Evolutionary conservation across 495 filamentous ascomycete genomes (phyloP), one percentile per base, ranked within the genome.

Genomic region (Cetradonia linearis): DNA sequence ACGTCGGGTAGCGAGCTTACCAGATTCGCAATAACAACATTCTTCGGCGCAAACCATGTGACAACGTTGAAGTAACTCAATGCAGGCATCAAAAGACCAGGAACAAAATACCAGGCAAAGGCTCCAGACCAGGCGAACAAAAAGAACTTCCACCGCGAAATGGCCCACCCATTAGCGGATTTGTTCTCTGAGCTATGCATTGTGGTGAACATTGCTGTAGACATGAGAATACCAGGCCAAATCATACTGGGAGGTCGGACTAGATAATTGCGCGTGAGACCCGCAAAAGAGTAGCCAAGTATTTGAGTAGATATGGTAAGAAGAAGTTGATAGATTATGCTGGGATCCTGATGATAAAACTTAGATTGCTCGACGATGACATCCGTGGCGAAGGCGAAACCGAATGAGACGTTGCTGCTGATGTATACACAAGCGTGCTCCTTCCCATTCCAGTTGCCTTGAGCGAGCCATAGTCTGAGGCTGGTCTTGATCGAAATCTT

Each of bases 31-130:
- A 92, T 73, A 8, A 90, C 81, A 28, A 85, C 81, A 65, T 84
- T 91, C 30, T 86, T 69, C 1, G 91, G 91, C 2, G 85, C 86
- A 64, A 95, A 90, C 91, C 91, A 96, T 27, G 89, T 94, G 55
- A 95, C 74, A 52, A 94, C 87, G 68, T 79, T 93, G 74, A 96
- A 96, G 61, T 91, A 90, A 71, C 88, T 93, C 63, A 95, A 78
- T 2, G 86, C 89, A 3, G 89, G 90, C 71, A 94, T 83, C 50
- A 95, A 72, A 18, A 95, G 82, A 1, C 91, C 91, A 1, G 91
- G 91, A 0, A 89, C 72, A 66, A 94, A 94, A 70, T 95, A 96
- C 75, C 91, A 95, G 4, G 63, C 68, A 42, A 86, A 85, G 4
- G 83, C 81, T 2, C 72, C 76, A 11, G 79, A 55, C 73, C 87